phyloP scores from a whole-genome alignment of 257 asterid genomes.

The Lycium barbarum region DNA sequence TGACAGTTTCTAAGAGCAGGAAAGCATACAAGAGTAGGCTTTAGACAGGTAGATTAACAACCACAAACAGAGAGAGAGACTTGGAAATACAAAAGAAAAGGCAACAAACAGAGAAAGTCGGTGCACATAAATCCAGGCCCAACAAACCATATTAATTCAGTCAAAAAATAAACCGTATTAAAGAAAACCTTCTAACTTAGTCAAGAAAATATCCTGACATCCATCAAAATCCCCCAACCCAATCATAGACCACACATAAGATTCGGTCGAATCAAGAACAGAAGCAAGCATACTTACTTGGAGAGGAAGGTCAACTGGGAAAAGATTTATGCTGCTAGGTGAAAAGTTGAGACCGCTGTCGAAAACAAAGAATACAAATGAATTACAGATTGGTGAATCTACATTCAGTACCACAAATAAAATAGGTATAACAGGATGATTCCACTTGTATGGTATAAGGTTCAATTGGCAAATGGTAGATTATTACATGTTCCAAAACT shows the following conservation, averaged over 20 bases:
- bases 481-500: background rate
- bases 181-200: background rate
- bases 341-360: constrained; percentile 70
- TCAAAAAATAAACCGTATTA: background rate
- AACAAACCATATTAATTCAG: background rate
- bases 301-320: constrained; percentile 57
- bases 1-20: background rate
- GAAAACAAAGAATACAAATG: constrained; percentile 24
- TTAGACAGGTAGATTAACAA: background rate
- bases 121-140: constrained; percentile 10
- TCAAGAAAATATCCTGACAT: background rate
- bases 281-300: constrained; percentile 55
- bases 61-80: background rate
- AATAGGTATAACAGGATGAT: background rate
- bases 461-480: background rate
- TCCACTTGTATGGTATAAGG: constrained; percentile 7
- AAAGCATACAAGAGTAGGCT: background rate
- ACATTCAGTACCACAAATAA: background rate
- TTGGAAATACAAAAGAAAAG: background rate
- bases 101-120: background rate
- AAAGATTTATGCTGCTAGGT: constrained; percentile 69
- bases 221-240: background rate
- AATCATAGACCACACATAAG: background rate
- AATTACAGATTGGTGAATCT: background rate
- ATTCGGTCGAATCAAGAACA: background rate